phyloP scores from a whole-genome alignment of 352 stramenopile species.

The Hyaloperonospora brassicae region DNA sequence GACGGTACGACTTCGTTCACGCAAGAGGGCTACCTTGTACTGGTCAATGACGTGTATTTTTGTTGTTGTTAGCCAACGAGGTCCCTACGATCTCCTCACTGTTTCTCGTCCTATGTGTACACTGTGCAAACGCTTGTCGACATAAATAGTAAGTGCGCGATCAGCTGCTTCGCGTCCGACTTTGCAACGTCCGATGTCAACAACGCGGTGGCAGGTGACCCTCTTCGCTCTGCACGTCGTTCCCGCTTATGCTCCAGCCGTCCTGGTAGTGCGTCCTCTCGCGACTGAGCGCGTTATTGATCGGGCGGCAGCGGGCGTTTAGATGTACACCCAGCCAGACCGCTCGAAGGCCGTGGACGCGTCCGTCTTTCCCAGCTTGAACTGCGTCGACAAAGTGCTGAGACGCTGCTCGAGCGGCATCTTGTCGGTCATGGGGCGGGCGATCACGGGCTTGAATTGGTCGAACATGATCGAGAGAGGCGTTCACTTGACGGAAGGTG shows the following conservation, averaged over 20 bases:
- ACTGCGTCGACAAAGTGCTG: constrained; percentile 18
- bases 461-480: constrained; percentile 41
- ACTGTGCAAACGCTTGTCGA: constrained; percentile 20
- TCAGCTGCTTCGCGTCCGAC: not conserved
- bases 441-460: constrained; percentile 63
- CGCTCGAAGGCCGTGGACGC: constrained; percentile 66
- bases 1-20: too few species aligned
- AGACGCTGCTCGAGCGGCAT: constrained; percentile 36
- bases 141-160: constrained; percentile 21
- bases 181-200: not conserved
- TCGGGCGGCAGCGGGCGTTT: constrained; percentile 4
- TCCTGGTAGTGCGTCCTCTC: constrained; percentile 7
- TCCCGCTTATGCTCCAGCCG: not conserved
- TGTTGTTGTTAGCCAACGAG: not conserved
- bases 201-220: not conserved
- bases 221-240: not conserved
- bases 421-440: constrained; percentile 25
- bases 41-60: not conserved
- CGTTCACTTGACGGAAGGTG: constrained; percentile 7
- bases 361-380: constrained; percentile 39
- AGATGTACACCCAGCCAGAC: constrained; percentile 72
- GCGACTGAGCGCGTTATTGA: not conserved
- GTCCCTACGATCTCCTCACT: not conserved
- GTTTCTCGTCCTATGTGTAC: constrained; percentile 14
- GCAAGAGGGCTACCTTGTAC: too few species aligned